Conservation (phyloP, 2,329 filamentous ascomycete genomes). For the Phialophora verrucosa region DNA sequence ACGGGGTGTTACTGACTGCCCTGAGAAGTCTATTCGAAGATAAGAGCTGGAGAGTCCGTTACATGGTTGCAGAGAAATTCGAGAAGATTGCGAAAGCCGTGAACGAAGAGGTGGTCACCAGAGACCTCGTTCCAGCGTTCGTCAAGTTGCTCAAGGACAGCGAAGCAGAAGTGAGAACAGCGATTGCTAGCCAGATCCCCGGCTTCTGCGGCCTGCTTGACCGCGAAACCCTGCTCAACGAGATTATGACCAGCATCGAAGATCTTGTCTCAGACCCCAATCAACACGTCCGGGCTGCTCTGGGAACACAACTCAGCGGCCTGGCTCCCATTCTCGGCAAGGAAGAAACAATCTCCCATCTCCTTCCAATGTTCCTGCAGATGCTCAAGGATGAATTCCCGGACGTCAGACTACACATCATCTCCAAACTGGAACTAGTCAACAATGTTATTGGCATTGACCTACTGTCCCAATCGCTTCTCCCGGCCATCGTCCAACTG, state of each 20-base stretch:
- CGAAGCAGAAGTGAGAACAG: conserved; percentile 95
- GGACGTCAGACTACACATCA: conserved; percentile 97
- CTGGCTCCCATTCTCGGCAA: conserved; percentile 96
- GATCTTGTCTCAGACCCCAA: conserved; percentile 95
- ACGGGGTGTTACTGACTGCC: conserved; percentile 88
- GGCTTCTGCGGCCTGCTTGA: conserved; percentile 94
- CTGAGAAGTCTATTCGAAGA: conserved; percentile 94
- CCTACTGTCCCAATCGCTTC: conserved; percentile 90
- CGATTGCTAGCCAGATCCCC: conserved; percentile 95
- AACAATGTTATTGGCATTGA: conserved; percentile 99
- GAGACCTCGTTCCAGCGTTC: conserved; percentile 94
- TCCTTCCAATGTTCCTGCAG: conserved; percentile 97
- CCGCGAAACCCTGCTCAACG: conserved; percentile 83
- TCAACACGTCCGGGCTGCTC: conserved; percentile 92
- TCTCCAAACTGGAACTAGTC: conserved; percentile 98
- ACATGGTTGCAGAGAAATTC: conserved; percentile 98
- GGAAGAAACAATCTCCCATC: conserved; percentile 96
- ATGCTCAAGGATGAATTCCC: conserved; percentile 99
- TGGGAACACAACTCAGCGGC: conserved; percentile 96
- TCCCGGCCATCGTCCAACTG: conserved; percentile 95
- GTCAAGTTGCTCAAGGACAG: conserved; percentile 98
- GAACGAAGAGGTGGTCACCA: conserved; percentile 91
- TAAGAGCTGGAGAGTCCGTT: conserved; percentile 98
- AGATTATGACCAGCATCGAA: conserved; percentile 96
- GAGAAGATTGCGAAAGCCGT: conserved; percentile 99